phyloP scores from a whole-genome alignment of 768 basidiomycete species.

The Hygrocybe punicea region DNA sequence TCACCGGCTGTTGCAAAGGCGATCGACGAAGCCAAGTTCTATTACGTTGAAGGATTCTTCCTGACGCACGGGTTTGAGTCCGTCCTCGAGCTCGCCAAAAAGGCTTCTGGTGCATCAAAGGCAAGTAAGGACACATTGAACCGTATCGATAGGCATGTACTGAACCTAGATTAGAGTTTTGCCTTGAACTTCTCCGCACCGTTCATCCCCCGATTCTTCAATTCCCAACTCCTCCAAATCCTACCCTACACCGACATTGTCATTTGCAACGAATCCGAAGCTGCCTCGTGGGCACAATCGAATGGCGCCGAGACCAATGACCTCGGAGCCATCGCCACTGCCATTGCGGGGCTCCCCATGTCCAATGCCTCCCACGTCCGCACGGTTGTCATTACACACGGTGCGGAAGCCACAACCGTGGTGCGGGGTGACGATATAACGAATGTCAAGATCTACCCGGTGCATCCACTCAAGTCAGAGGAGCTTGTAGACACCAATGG shows the following conservation, averaged over 20 bases:
- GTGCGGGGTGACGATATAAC: slow-evolving; percentile 59
- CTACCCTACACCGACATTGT: slow-evolving; percentile 83
- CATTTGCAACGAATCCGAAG: slow-evolving; percentile 95
- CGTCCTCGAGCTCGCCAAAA: slow-evolving; percentile 70
- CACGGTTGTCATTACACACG: slow-evolving; percentile 88
- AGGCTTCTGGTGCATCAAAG: slow-evolving; percentile 74
- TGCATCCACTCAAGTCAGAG: slow-evolving; percentile 52
- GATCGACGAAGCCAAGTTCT: slow-evolving; percentile 76
- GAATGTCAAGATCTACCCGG: slow-evolving; percentile 53
- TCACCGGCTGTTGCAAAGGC: slow-evolving; percentile 72
- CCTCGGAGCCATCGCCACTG: slow-evolving; percentile 63
- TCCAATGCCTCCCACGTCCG: slow-evolving; percentile 72
- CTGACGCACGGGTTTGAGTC: slow-evolving; percentile 84
- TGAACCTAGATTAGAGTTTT: slow-evolving; percentile 53
- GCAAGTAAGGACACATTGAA: slow-evolving; percentile 34
- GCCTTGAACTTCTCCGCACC: slow-evolving; percentile 94
- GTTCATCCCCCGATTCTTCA: slow-evolving; percentile 95
- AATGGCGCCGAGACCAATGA: slow-evolving; percentile 66
- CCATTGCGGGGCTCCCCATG: slow-evolving; percentile 75
- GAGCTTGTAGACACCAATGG: slow-evolving; percentile 96
- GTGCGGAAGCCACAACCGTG: slow-evolving; percentile 71
- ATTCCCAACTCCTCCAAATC: slow-evolving; percentile 73
- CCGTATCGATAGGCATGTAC: neutral
- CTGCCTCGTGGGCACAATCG: slow-evolving; percentile 76
- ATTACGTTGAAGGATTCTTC: slow-evolving; percentile 97